Evolutionary conservation across 1,284 basidiomycete genomes (phyloP), one percentile per base, ranked within the genome.

Genomic region (Fomitopsis pinicola): DNA sequence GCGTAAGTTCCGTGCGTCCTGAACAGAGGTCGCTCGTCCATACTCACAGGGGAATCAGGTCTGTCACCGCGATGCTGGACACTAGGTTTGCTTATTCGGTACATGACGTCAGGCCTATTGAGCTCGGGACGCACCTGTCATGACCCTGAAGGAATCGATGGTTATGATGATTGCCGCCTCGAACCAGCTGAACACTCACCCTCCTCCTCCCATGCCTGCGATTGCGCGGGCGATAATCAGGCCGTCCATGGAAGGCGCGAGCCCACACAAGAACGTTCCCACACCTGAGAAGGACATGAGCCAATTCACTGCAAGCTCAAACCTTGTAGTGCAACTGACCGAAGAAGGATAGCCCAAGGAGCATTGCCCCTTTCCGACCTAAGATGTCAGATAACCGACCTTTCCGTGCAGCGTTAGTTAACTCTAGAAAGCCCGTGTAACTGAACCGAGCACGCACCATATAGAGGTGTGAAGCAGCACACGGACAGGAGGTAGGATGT

Each of bases 171-270:
- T 61, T 58, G 38, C 9, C 36, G 46, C 46, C 22, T 50, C 36
- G 22, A 4, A 42, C n/a, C 52, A 54, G 36, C 45, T 36, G 10
- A 40, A 58, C 62, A 73, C 83, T 78, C 69, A 91, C 83, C 92
- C 93, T 73, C 94, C 92, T 62, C 94, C 93, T 60, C 94, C 94
- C 85, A 95, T 93, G 54, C 94, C 94, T 42, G 94, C 94, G 48
- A 95, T 74, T 10, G 91, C 88, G 19, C 94, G 85, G 55, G 91
- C 90, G 60, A 81, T 80, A 63, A 96, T 93, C 60, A 96, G 80
- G n/a, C 82, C 75, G 66, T 87, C 81, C 94, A 96, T 96, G 9
- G 87, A 91, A 17, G 88, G 85, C 28, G 92, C 93, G 46, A 94
- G 69, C 5, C 91, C 94, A 69, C 94, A 97, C 6, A 88, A 78